A percentile compares a stretch with the other conserved stretches of the same genome.
Evolutionary conservation across 2,329 filamentous ascomycete species (phyloP).

Genomic region (Penicillium sp.): DNA sequence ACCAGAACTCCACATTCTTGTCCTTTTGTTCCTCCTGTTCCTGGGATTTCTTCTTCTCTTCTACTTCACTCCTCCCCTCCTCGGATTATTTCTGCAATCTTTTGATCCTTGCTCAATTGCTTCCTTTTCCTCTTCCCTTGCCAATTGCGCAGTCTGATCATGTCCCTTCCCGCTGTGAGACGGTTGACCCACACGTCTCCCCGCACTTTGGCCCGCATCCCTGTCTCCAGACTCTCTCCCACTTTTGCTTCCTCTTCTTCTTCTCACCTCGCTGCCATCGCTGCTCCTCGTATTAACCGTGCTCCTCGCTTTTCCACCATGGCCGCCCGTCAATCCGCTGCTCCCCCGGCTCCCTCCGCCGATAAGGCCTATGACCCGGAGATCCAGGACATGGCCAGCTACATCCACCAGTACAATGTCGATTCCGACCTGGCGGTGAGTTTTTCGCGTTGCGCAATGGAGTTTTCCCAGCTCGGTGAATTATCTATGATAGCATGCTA

Average conservation of each 20-base stretch:
- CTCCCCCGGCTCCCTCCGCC: slow-evolving; percentile 40
- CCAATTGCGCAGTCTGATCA: slow-evolving; percentile 25
- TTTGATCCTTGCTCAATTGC: slow-evolving; percentile 36
- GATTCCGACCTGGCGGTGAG: slow-evolving; percentile 91
- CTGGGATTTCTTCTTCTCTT: slow-evolving; percentile 12
- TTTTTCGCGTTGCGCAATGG: neutral
- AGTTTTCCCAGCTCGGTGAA: slow-evolving; percentile 3
- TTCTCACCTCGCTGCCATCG: slow-evolving; percentile 22
- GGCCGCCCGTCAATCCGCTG: slow-evolving; percentile 47
- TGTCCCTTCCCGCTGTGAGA: slow-evolving; percentile 52
- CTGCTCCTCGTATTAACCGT: slow-evolving; percentile 31
- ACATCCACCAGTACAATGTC: slow-evolving; percentile 90
- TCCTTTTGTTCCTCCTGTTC: slow-evolving; percentile 3
- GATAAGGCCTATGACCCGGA: slow-evolving; percentile 79
- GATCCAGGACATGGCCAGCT: slow-evolving; percentile 92
- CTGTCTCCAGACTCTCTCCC: slow-evolving; percentile 40
- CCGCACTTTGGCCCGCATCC: slow-evolving; percentile 56
- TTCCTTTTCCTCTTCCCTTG: slow-evolving; percentile 32
- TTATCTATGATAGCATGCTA: neutral
- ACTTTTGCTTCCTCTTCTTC: slow-evolving; percentile 35
- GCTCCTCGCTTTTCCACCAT: slow-evolving; percentile 52
- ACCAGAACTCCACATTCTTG: slow-evolving; percentile 24
- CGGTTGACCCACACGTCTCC: slow-evolving; percentile 50
- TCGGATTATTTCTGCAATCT: neutral
- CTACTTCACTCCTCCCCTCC: slow-evolving; percentile 5